Percentiles rank a stretch among this genome's conserved stretches.
Conservation (phyloP, 1,139 yeast genomes). For the Kluyveromyces sp. region DNA sequence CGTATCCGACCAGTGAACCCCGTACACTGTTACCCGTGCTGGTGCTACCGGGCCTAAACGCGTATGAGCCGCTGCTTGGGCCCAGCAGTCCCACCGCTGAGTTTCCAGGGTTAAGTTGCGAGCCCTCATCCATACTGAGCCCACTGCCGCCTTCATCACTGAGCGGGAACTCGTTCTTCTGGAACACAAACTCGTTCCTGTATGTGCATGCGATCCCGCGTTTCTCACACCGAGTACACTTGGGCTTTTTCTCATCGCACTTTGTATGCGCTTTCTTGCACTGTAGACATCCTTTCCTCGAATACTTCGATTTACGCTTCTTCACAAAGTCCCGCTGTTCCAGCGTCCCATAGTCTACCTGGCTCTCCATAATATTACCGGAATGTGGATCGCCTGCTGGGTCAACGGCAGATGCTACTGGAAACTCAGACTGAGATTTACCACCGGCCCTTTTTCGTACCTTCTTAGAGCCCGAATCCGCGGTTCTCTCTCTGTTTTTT, state of each 20-base stretch:
- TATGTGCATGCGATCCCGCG: conserved; percentile 33
- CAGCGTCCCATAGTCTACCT: not conserved
- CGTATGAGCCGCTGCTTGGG: not conserved
- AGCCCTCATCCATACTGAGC: not conserved
- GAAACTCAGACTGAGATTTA: too few species aligned
- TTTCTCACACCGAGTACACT: conserved; percentile 36
- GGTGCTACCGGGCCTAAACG: not conserved
- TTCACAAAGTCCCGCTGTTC: not conserved
- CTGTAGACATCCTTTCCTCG: conserved; percentile 32
- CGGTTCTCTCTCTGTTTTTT: not conserved
- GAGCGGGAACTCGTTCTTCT: conserved; percentile 13
- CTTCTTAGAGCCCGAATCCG: not conserved
- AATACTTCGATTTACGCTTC: conserved; percentile 11
- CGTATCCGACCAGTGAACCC: not conserved
- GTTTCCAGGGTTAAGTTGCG: not conserved
- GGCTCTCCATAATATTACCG: not conserved
- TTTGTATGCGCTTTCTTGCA: conserved; percentile 36
- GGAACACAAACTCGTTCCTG: conserved; percentile 19
- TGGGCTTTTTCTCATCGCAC: conserved; percentile 43
- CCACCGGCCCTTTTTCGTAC: not conserved
- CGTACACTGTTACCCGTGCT: not conserved
- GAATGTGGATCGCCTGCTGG: too few species aligned
- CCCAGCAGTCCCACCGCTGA: not conserved
- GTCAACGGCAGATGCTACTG: too few species aligned
- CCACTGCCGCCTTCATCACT: not conserved